Conservation (phyloP, 148 eudicot species). For the Cornus kousa region DNA sequence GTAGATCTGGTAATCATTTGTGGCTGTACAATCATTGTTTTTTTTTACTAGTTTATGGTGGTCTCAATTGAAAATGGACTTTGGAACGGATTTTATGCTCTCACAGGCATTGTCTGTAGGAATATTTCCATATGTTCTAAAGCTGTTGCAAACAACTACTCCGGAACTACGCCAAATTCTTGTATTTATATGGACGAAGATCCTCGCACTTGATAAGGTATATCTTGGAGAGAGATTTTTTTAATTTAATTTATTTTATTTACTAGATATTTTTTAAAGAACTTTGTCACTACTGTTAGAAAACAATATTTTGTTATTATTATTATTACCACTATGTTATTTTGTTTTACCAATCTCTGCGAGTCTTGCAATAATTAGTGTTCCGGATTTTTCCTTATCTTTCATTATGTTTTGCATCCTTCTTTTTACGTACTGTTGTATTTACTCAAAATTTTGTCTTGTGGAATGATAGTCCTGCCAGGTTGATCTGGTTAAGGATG, state of each 20-base stretch:
- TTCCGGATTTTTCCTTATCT: background rate
- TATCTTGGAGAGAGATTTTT: background rate
- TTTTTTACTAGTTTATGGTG: background rate
- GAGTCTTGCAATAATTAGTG: background rate
- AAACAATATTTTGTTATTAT: background rate
- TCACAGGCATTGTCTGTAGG: constrained; percentile 95
- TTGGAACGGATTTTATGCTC: constrained; percentile 9
- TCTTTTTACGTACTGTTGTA: background rate
- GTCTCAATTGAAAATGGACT: constrained; percentile 1
- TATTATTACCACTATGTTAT: background rate
- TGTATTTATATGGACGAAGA: constrained; percentile 98
- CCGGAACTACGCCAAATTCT: constrained; percentile 94
- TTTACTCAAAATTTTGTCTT: constrained; percentile 21
- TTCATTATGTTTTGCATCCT: background rate
- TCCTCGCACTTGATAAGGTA: constrained; percentile 85
- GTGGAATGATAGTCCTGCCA: constrained; percentile 76
- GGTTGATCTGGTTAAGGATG: constrained; percentile 98
- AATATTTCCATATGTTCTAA: constrained; percentile 89
- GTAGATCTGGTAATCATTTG: constrained; percentile 80
- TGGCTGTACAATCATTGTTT: background rate
- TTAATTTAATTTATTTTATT: background rate
- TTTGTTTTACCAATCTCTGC: background rate
- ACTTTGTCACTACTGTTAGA: background rate
- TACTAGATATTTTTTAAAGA: background rate
- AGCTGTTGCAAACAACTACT: constrained; percentile 85